Evolutionary conservation across 805 yeast species (phyloP).

Genomic region (Hanseniaspora mollemarum): DNA sequence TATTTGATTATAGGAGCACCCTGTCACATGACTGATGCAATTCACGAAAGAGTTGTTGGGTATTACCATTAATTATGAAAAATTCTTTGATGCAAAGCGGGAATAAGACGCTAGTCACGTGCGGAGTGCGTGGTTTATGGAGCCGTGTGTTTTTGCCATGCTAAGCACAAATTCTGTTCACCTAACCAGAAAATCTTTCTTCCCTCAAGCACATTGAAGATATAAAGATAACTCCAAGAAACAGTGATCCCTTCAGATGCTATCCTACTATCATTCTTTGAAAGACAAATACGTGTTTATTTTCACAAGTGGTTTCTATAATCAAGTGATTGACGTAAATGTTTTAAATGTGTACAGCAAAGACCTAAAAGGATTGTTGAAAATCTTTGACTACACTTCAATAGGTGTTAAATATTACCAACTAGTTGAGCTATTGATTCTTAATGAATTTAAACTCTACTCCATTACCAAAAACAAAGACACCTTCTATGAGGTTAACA

Average conservation of each 20-base stretch:
- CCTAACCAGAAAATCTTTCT: too few relatives aligned
- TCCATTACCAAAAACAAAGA: constrained; percentile 1
- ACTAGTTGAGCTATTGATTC: constrained; percentile 61
- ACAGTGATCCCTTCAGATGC: not conserved
- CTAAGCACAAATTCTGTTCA: too few relatives aligned
- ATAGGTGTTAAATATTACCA: constrained; percentile 37
- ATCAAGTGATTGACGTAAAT: constrained; percentile 18
- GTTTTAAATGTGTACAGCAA: not conserved
- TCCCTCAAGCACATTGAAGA: too few relatives aligned
- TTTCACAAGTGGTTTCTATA: constrained; percentile 42
- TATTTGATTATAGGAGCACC: too few relatives aligned
- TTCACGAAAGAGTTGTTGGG: too few relatives aligned
- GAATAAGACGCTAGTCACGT: too few relatives aligned
- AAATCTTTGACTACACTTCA: constrained; percentile 7
- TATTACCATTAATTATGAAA: too few relatives aligned
- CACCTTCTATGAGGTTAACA: not conserved
- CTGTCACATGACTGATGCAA: too few relatives aligned
- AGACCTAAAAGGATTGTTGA: not conserved
- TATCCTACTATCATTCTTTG: not conserved
- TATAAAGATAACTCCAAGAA: too few relatives aligned
- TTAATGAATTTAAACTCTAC: constrained; percentile 28
- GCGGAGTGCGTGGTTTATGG: too few relatives aligned
- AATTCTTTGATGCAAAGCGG: too few relatives aligned
- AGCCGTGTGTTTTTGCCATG: too few relatives aligned
- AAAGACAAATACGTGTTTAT: constrained; percentile 42